Evolutionary conservation across 805 yeast genomes (phyloP), one percentile per base, ranked within the genome.

Genomic region (Zygosaccharomyces kombuchaensis): DNA sequence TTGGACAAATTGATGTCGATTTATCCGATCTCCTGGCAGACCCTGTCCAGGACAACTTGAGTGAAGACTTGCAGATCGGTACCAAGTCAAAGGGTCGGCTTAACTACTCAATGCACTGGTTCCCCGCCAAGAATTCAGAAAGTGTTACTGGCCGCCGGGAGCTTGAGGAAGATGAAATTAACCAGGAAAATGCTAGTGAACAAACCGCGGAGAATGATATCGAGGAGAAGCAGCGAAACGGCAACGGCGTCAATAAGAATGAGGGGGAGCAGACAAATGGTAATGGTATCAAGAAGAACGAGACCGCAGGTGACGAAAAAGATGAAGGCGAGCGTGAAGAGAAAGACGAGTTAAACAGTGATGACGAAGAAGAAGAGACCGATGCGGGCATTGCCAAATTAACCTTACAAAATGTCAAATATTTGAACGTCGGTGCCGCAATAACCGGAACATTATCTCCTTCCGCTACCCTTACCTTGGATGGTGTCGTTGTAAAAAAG

Each of bases 331-430:
- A n/a, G n/a, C n/a, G n/a, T n/a, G 52, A 49, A 6, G 54, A 49
- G 16, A 51, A 51, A 12, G 56, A 48, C 12, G 41, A 51, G 13
- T 56, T 47, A 9, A 47, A 47, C 10, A 66, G 60, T 14, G 67
- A 62, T 22, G 55, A 59, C 14, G 62, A 57, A 29, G 66, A 62
- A 14, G 58, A 53, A 19, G 62, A 56, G 3, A 65, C 81, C n/a
- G 88, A 84, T 55, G 78, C 80, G 42, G 95, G 93, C 71, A 80
- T 86, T 47, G 68, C 84, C 65, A 84, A 82, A 56, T 56, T 85
- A 32, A 72, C 73, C 9, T 64, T 86, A 40, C 81, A 82, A 49
- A 76, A 77, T 48, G 87, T 86, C 17, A 72, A 70, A 41, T 72
- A 76, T 38, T 70, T 86, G 59, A 84, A 82, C 55, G 58, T 68